Evolutionary conservation across 1,284 basidiomycete species (phyloP).

Genomic region (Rhodotorula sp.): DNA sequence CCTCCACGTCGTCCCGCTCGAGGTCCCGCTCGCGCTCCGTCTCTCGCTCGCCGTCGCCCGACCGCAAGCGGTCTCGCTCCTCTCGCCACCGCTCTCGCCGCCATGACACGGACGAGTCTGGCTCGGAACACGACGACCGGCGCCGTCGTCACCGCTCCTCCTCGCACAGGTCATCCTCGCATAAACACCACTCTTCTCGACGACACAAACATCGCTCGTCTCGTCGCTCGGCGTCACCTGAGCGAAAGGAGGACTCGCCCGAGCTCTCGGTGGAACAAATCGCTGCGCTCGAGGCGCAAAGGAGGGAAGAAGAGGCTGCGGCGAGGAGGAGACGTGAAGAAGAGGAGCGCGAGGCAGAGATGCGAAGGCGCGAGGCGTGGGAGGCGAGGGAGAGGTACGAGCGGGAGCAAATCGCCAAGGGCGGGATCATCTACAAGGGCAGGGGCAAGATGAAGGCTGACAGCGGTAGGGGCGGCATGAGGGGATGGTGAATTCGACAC

Average conservation of each 20-base stretch:
- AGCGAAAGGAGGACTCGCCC: constrained; percentile 4
- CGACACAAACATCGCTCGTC: not conserved
- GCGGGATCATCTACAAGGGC: constrained; percentile 33
- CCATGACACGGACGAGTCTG: not conserved
- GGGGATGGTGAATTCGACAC: constrained; percentile 24
- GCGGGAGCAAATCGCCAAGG: constrained; percentile 12
- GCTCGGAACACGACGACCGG: not conserved
- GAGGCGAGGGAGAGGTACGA: constrained; percentile 16
- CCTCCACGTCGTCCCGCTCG: constrained; percentile 8
- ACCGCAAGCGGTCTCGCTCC: constrained; percentile 23
- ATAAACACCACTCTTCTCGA: constrained; percentile 13
- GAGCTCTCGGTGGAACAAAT: constrained; percentile 20
- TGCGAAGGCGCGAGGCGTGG: constrained; percentile 13
- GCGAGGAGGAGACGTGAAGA: constrained; percentile 14
- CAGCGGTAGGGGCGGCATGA: constrained; percentile 25
- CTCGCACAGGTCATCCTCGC: too few relatives aligned
- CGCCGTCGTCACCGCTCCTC: not conserved
- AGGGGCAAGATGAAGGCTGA: constrained; percentile 36
- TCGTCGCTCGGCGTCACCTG: not conserved
- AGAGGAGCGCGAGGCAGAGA: constrained; percentile 8
- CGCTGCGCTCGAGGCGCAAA: constrained; percentile 9
- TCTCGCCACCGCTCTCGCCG: constrained; percentile 1
- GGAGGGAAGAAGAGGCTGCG: constrained; percentile 4
- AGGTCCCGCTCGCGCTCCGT: constrained; percentile 14
- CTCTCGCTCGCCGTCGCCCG: constrained; percentile 21